A percentile compares a stretch with the other conserved stretches of the same genome.
phyloP scores from a whole-genome alignment of 179 eudicot species.

The Amaranthus tricolor region DNA sequence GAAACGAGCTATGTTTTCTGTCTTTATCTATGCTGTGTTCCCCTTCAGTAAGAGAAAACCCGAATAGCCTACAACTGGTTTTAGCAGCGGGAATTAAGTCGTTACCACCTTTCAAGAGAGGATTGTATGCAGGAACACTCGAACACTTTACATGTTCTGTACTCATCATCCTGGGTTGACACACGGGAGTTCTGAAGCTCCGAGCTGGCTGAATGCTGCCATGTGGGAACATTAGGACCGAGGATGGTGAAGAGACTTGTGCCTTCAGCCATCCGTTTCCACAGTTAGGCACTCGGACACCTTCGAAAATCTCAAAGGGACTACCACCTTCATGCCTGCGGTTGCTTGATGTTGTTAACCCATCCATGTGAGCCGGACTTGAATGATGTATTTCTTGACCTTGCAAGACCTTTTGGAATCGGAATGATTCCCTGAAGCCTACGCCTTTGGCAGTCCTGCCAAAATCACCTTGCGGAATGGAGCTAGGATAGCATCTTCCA shows the following conservation, averaged over 20 bases:
- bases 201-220: conserved; percentile 29
- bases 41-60: conserved; percentile 45
- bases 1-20: conserved; percentile 15
- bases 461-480: conserved; percentile 34
- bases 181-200: conserved; percentile 21
- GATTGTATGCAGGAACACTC: conserved; percentile 5
- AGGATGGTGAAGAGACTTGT: conserved; percentile 64
- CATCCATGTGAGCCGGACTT: conserved; percentile 33
- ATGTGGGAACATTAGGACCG: conserved; percentile 62
- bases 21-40: conserved; percentile 23
- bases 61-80: conserved; percentile 42
- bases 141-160: conserved; percentile 18
- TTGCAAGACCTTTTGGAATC: conserved; percentile 94
- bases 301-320: conserved; percentile 38
- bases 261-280: conserved; percentile 37
- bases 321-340: conserved; percentile 27
- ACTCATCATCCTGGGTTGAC: conserved; percentile 24
- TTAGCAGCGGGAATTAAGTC: conserved; percentile 33
- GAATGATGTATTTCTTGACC: conserved; percentile 80
- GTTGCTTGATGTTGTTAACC: conserved; percentile 18
- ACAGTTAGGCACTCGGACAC: conserved; percentile 39
- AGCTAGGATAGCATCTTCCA: conserved; percentile 40
- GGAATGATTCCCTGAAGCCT: conserved; percentile 53
- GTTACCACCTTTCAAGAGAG: conserved; percentile 17
- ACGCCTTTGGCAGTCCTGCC: conserved; percentile 35